Percentiles rank a stretch among this genome's conserved stretches.
Conservation (phyloP, 2,329 filamentous ascomycete genomes). For the Penicillium sp. region DNA sequence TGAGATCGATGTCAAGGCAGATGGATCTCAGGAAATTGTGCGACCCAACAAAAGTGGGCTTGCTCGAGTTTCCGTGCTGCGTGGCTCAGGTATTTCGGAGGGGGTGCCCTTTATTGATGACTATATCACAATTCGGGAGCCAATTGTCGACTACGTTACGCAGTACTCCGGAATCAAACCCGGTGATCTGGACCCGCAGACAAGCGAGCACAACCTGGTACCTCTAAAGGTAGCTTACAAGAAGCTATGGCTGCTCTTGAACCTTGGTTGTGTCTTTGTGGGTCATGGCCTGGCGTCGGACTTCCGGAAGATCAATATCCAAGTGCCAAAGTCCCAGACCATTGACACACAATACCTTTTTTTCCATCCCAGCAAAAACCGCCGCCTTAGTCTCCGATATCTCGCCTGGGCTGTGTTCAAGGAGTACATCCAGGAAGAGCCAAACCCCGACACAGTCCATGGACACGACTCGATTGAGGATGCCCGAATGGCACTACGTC, state of each 20-base stretch:
- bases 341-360: conserved; percentile 94
- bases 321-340: conserved; percentile 82
- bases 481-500: conserved; percentile 78
- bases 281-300: conserved; percentile 92
- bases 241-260: conserved; percentile 93
- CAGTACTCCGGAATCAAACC: conserved; percentile 86
- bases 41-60: conserved; percentile 85
- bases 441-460: conserved; percentile 38
- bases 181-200: conserved; percentile 73
- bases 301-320: conserved; percentile 97
- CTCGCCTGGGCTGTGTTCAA: conserved; percentile 86
- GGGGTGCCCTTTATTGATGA: conserved; percentile 92
- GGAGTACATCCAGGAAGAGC: conserved; percentile 88
- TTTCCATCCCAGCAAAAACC: conserved; percentile 71
- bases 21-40: conserved; percentile 87
- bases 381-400: conserved; percentile 88
- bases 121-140: conserved; percentile 87
- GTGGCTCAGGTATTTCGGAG: conserved; percentile 70
- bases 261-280: conserved; percentile 88
- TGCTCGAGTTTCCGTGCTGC: conserved; percentile 85
- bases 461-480: conserved; percentile 93
- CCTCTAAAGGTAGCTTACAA: conserved; percentile 92
- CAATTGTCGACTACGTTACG: conserved; percentile 91
- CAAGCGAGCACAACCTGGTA: conserved; percentile 77
- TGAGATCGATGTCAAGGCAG: conserved; percentile 93